A percentile compares a stretch with the other conserved stretches of the same genome.
These are phyloP conservation scores for Alternaria consortialis DNA, from an alignment of 2,329 filamentous ascomycete species.

Conservation along the genomic window DNA sequence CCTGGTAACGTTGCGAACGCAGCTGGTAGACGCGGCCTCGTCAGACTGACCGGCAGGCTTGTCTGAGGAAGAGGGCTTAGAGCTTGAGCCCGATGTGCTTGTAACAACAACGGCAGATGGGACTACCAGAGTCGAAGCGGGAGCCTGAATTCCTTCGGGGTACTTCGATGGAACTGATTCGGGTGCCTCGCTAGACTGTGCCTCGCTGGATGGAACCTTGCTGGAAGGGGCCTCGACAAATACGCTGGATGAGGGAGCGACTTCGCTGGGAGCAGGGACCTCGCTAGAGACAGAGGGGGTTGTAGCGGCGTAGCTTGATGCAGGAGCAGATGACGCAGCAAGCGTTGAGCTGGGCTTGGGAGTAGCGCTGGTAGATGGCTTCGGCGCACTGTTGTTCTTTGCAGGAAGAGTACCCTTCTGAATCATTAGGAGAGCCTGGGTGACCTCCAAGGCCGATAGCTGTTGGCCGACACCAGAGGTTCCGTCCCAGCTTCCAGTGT, in stretches of 20 bases:
- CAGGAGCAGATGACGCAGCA: neutral
- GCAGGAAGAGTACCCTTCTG: conserved; percentile 42
- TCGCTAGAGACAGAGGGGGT: conserved; percentile 9
- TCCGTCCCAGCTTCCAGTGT: conserved; percentile 54
- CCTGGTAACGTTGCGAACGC: conserved; percentile 9
- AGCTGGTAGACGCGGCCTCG: conserved; percentile 20
- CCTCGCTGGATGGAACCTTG: conserved; percentile 13
- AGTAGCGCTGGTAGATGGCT: conserved; percentile 23
- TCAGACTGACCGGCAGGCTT: conserved; percentile 24
- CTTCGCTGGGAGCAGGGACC: conserved; percentile 7
- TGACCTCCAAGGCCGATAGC: conserved; percentile 56
- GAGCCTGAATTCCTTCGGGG: conserved; percentile 12
- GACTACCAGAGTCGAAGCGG: neutral
- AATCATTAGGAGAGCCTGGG: conserved; percentile 54
- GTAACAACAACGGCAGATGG: conserved; percentile 10
- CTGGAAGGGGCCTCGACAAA: conserved; percentile 1
- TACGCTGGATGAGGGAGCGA: conserved; percentile 8
- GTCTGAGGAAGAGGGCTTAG: conserved; percentile 11
- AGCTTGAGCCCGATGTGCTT: conserved; percentile 8
- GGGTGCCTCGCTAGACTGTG: conserved; percentile 1
- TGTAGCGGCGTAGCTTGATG: conserved; percentile 17
- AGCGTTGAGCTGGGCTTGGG: conserved; percentile 31
- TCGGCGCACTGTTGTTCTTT: conserved; percentile 34
- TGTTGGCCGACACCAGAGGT: conserved; percentile 56
- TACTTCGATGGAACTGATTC: conserved; percentile 12